Evolutionary conservation across 2,329 filamentous ascomycete species (phyloP), one percentile per base, ranked within the genome.

Genomic region (Sporothrix variecibatus): DNA sequence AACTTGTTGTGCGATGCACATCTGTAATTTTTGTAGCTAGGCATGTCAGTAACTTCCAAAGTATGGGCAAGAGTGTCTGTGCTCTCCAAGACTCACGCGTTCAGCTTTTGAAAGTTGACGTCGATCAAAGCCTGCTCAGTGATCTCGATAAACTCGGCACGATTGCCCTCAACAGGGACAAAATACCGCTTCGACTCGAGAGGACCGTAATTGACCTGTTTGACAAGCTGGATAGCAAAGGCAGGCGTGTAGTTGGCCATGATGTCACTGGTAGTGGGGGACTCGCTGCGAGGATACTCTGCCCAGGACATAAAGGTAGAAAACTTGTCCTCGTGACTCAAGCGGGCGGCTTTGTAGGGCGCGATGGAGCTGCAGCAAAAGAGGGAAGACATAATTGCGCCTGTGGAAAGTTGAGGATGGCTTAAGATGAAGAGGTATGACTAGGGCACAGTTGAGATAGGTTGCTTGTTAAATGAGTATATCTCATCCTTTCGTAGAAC

Each of bases 1-100:
- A 86, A 87, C 75, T 81, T 84, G 75, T 86, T 81, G 76, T 87
- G 84, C 1, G 1, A 34, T 0, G 72, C 75, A 72, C 85, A 86
- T 71, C 80, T 84, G 80, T 81, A 86, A 76, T 86, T 87, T 79
- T 86, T 86, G 78, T 81, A 86, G 6, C 84, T 86, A 65, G 65
- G 0, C 40, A 46, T 38, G 62, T 65, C 15, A 65, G 38, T 15
- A 20, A 11, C 5, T 49, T 49, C 34, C 2, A 8, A 1, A 34
- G 5, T 8, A 34, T 34, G 4, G 4, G 34, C 46, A 51, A 20
- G 2, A 51, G 6, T 12, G 2, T 7, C 3, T 2, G 23, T 1
- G 26, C 23, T 11, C n/a, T 12, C 8, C 8, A 17, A 67, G 15
- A 34, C 8, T 80, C 81, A 85, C 83, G 83, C 78, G 73, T 86